phyloP scores from a whole-genome alignment of 75 land plant species.

The Selaginella tamariscina region DNA sequence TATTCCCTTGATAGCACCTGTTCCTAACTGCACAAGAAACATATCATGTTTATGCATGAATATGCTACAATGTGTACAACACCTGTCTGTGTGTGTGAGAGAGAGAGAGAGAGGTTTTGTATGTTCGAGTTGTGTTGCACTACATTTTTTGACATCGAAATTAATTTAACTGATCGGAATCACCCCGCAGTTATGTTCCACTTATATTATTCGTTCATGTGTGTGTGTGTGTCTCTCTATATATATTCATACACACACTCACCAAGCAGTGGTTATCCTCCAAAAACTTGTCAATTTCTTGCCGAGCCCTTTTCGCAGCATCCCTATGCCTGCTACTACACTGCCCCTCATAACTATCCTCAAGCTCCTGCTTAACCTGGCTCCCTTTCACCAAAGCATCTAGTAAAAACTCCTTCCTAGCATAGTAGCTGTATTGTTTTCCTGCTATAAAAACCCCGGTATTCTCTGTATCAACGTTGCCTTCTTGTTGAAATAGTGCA shows the following conservation, averaged over 20 bases:
- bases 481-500: constrained; percentile 20
- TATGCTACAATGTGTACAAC: background rate
- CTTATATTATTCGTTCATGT: too few species aligned
- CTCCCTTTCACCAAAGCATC: constrained; percentile 9
- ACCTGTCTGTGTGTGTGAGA: too few species aligned
- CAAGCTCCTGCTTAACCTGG: background rate
- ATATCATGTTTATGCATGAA: too few species aligned
- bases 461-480: constrained; percentile 24
- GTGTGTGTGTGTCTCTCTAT: too few species aligned
- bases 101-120: background rate
- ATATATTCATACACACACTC: background rate
- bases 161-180: too few species aligned
- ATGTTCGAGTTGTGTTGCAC: too few species aligned
- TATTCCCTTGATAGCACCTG: constrained; percentile 8
- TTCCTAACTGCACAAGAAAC: constrained; percentile 10
- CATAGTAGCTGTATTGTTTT: constrained; percentile 23
- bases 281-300: constrained; percentile 16
- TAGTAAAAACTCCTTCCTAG: constrained; percentile 16
- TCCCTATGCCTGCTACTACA: constrained; percentile 14
- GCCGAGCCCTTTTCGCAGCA: constrained; percentile 8
- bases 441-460: constrained; percentile 23
- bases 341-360: constrained; percentile 5
- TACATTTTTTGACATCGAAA: too few species aligned
- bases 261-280: constrained; percentile 13
- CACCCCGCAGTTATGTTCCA: too few species aligned